Evolutionary conservation across 2,329 filamentous ascomycete genomes (phyloP).

Genomic region (Cadophora sp.): DNA sequence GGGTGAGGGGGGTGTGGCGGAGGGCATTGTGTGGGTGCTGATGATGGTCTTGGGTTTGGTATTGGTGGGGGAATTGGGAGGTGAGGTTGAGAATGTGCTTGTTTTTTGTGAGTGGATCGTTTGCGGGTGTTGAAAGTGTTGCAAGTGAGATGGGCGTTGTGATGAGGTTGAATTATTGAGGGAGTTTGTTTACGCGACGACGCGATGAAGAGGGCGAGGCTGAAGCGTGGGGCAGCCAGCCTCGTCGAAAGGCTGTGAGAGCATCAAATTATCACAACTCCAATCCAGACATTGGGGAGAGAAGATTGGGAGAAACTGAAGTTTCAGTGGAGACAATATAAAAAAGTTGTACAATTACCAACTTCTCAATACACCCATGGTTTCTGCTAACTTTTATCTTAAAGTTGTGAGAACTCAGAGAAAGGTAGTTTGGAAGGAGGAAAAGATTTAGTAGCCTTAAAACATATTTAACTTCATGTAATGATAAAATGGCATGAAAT

Average conservation of each 20-base stretch:
- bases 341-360: no score
- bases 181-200: conserved; percentile 27
- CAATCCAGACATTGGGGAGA: neutral
- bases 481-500: no score
- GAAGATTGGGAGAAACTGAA: neutral
- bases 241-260: conserved; percentile 5
- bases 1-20: conserved; percentile 16
- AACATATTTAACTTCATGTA: no score
- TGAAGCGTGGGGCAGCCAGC: conserved; percentile 22
- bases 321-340: no score
- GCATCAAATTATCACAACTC: neutral
- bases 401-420: no score
- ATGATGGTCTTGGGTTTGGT: neutral
- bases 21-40: conserved; percentile 16
- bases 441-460: no score
- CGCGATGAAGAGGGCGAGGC: conserved; percentile 9
- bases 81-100: no score
- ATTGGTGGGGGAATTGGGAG: no score
- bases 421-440: no score
- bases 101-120: no score
- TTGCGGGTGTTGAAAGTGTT: neutral
- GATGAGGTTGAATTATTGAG: neutral
- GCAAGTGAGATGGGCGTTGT: neutral
- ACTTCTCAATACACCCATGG: no score
- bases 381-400: no score